phyloP scores from a whole-genome alignment of 177 flowering plant genomes.

The Vitis hybrid region DNA sequence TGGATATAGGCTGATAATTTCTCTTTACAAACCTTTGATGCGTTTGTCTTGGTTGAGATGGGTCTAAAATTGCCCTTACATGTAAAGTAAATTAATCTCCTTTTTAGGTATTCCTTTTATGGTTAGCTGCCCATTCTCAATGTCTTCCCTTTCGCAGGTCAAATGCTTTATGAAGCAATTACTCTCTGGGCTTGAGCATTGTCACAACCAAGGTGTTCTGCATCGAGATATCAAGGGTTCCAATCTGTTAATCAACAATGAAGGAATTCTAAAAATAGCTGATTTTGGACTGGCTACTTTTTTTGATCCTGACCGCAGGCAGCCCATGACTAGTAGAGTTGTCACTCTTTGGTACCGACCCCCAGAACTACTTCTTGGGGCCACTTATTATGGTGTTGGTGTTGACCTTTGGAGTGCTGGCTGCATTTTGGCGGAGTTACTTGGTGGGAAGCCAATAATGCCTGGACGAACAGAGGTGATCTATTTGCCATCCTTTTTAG shows the following conservation, averaged over 20 bases:
- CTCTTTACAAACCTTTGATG: too few relatives aligned
- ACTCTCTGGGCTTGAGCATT: constrained; percentile 62
- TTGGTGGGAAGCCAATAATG: constrained; percentile 65
- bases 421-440: constrained; percentile 65
- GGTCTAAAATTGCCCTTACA: too few relatives aligned
- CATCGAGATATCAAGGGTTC: constrained; percentile 74
- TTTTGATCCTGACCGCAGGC: constrained; percentile 41
- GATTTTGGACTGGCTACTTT: constrained; percentile 68
- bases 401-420: constrained; percentile 77
- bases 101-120: not conserved
- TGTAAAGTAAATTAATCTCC: not conserved
- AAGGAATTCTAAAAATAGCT: constrained; percentile 61
- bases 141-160: constrained; percentile 30
- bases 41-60: too few relatives aligned
- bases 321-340: constrained; percentile 62
- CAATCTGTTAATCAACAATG: constrained; percentile 57
- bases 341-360: constrained; percentile 74
- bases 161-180: constrained; percentile 67
- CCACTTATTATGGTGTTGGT: constrained; percentile 53
- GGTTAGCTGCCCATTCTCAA: not conserved
- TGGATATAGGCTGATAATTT: too few relatives aligned
- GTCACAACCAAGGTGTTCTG: constrained; percentile 52
- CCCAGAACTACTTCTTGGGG: constrained; percentile 70
- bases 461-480: constrained; percentile 72
- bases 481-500: not conserved